Percentiles rank a stretch among this genome's conserved stretches.
Conservation (phyloP, 2,329 filamentous ascomycete genomes). For the Coniella vitis region DNA sequence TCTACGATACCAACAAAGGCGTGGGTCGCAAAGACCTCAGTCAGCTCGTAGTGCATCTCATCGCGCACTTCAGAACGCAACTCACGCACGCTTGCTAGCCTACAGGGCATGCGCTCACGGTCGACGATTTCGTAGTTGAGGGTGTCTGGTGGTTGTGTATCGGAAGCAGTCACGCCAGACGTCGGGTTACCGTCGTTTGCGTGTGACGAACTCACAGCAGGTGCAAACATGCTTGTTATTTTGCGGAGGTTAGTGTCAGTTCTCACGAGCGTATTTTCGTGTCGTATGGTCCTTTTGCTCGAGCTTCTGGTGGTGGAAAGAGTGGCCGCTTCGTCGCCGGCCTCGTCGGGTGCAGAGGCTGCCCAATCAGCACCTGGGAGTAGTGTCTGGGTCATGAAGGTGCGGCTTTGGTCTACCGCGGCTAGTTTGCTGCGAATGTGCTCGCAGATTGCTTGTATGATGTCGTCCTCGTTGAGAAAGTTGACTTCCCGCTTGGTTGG, state of each 20-base stretch:
- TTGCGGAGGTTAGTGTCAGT: slow-evolving; percentile 87
- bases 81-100: slow-evolving; percentile 77
- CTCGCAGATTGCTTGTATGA: slow-evolving; percentile 78
- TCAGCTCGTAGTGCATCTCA: slow-evolving; percentile 75
- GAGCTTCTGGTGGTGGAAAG: slow-evolving; percentile 12
- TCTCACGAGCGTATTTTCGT: slow-evolving; percentile 83
- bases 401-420: slow-evolving; percentile 86
- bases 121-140: slow-evolving; percentile 63
- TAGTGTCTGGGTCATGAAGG: slow-evolving; percentile 88
- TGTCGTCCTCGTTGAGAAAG: slow-evolving; percentile 95
- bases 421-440: slow-evolving; percentile 72
- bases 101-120: slow-evolving; percentile 62
- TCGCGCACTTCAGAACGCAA: slow-evolving; percentile 76
- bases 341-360: slow-evolving; percentile 20
- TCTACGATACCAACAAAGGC: slow-evolving; percentile 94
- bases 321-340: slow-evolving; percentile 21
- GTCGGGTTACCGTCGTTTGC: slow-evolving; percentile 24
- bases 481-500: slow-evolving; percentile 96
- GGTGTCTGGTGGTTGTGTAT: slow-evolving; percentile 34
- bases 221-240: slow-evolving; percentile 92
- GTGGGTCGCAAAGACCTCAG: slow-evolving; percentile 78
- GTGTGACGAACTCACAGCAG: slow-evolving; percentile 31
- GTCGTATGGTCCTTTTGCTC: slow-evolving; percentile 40
- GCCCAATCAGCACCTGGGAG: slow-evolving; percentile 56
- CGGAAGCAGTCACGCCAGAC: slow-evolving; percentile 17